phyloP scores from a whole-genome alignment of 495 filamentous ascomycete species.

The Talaromyces adpressus region DNA sequence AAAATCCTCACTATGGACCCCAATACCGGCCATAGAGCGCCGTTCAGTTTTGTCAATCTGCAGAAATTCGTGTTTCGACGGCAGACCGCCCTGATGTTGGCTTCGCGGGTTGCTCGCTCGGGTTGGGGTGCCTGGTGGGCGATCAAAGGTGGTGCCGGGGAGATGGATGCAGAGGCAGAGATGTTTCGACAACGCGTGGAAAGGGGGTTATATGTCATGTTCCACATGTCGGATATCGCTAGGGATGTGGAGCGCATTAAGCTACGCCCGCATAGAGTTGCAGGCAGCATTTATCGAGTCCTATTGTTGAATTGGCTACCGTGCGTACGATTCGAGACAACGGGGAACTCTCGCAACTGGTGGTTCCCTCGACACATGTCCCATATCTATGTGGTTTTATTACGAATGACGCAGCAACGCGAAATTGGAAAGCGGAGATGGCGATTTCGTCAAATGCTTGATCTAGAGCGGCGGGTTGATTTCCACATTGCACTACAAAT shows the following conservation, averaged over 20 bases:
- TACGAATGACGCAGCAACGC: conserved; percentile 18
- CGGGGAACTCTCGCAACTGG: background rate
- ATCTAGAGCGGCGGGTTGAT: conserved; percentile 19
- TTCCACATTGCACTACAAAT: conserved; percentile 25
- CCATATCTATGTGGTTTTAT: conserved; percentile 19
- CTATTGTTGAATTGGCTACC: conserved; percentile 4
- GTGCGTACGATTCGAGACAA: background rate
- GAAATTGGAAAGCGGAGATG: conserved; percentile 21
- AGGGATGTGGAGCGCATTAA: conserved; percentile 13
- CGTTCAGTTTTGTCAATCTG: conserved; percentile 19
- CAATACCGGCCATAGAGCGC: conserved; percentile 14
- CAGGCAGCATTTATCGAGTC: background rate
- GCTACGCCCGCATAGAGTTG: conserved; percentile 1
- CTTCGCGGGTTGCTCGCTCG: conserved; percentile 20
- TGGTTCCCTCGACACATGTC: conserved; percentile 9
- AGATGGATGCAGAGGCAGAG: conserved; percentile 24
- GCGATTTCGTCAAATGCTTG: conserved; percentile 18
- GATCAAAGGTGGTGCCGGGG: conserved; percentile 19
- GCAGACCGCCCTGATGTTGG: conserved; percentile 15
- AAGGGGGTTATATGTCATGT: conserved; percentile 22
- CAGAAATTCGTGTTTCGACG: conserved; percentile 17
- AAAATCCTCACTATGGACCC: conserved; percentile 19
- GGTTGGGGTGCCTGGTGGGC: conserved; percentile 20
- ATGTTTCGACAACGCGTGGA: conserved; percentile 19
- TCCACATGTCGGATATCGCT: conserved; percentile 26